phyloP scores from a whole-genome alignment of 2,329 filamentous ascomycete genomes.

The Thielaviopsis musarum region DNA sequence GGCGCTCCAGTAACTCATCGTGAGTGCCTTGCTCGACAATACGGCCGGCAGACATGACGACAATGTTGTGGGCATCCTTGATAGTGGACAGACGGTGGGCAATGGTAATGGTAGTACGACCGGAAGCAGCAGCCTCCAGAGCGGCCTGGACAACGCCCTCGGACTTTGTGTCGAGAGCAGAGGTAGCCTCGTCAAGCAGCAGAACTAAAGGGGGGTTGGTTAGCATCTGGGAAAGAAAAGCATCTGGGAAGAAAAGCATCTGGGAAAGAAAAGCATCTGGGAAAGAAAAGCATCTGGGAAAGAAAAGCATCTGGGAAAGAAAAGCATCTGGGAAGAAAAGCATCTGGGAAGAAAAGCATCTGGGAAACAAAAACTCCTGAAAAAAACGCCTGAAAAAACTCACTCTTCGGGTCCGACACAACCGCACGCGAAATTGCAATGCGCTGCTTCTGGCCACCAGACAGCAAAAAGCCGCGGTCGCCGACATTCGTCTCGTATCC shows the following conservation, averaged over 20 bases:
- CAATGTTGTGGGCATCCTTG: slow-evolving; percentile 85
- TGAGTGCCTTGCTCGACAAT: slow-evolving; percentile 90
- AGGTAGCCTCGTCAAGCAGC: slow-evolving; percentile 87
- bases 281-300: background rate
- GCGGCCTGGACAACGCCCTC: slow-evolving; percentile 91
- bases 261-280: too few species aligned
- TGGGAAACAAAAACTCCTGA: too few species aligned
- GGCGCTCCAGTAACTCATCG: slow-evolving; percentile 52
- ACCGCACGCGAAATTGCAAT: slow-evolving; percentile 87
- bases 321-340: background rate
- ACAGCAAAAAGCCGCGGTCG: slow-evolving; percentile 80
- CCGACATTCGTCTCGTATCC: slow-evolving; percentile 92
- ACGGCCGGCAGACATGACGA: slow-evolving; percentile 72
- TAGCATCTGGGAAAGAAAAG: slow-evolving; percentile 8
- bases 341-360: background rate
- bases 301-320: too few species aligned
- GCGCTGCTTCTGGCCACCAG: slow-evolving; percentile 90
- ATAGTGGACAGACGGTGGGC: slow-evolving; percentile 92
- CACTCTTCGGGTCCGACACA: slow-evolving; percentile 71
- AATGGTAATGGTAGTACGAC: slow-evolving; percentile 88
- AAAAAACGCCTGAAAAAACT: slow-evolving; percentile 16
- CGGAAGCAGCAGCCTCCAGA: slow-evolving; percentile 67
- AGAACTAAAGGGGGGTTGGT: slow-evolving; percentile 35
- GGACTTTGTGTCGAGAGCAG: slow-evolving; percentile 81
- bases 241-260: background rate